A percentile compares a stretch with the other conserved stretches of the same genome.
phyloP scores from a whole-genome alignment of 371 early-diverging fungal genomes.

The Polyrhizophydium stewartii region DNA sequence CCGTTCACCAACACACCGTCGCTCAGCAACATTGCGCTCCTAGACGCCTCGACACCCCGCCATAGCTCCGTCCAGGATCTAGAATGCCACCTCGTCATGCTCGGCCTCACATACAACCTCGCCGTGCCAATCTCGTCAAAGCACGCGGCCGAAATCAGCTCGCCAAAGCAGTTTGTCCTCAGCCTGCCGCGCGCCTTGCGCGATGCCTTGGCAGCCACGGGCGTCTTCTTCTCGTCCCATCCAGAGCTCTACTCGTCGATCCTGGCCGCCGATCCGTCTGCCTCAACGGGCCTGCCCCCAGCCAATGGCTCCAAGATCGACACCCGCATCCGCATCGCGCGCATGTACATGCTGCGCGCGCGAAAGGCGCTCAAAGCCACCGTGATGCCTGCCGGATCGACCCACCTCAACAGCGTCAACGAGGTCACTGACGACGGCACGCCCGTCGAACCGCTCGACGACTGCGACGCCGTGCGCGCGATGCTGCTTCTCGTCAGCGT shows the following conservation, averaged over 20 bases:
- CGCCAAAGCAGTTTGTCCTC: not conserved
- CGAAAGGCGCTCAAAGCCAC: not conserved
- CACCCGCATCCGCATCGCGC: conserved; percentile 3
- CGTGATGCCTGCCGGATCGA: not conserved
- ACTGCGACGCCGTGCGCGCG: conserved; percentile 3
- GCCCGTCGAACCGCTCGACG: not conserved
- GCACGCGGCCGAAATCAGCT: not conserved
- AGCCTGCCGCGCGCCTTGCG: not conserved
- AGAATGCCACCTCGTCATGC: conserved; percentile 1
- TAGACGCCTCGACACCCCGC: not conserved
- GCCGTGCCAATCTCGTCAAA: not conserved
- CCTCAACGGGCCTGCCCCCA: not conserved
- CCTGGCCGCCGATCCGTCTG: not conserved
- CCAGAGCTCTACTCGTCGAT: not conserved
- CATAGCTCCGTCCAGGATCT: not conserved
- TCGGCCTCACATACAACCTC: not conserved
- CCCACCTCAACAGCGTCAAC: not conserved
- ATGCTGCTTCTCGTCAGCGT: conserved; percentile 1
- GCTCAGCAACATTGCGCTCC: not conserved
- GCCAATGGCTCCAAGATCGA: not conserved
- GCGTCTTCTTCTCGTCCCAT: conserved; percentile 1
- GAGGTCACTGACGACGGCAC: not conserved
- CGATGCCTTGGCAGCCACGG: not conserved
- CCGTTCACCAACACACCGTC: not conserved
- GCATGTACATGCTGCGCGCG: conserved; percentile 1